Base-by-base conservation (phyloP, 371 early-diverging fungal genomes). In the Rhizopus sp. region DNA sequence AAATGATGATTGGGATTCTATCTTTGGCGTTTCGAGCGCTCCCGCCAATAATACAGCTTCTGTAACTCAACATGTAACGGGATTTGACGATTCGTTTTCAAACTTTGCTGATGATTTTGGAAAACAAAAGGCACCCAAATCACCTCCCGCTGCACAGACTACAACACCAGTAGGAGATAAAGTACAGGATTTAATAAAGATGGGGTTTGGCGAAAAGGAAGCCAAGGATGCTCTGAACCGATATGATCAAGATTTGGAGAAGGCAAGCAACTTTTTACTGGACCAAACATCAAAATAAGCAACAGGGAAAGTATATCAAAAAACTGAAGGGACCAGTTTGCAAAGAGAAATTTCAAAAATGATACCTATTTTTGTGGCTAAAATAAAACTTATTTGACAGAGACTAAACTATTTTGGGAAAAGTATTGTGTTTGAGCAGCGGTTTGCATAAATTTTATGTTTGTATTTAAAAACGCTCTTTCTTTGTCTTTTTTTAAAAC, bases 171-270 rank as follows among this genome's bases (percentile, higher is more conserved):
- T 39, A 52, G 60, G 37, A 47, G 66, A 48, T 51, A 81, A 84
- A 50, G 66, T 87, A n/a, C 69, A 71, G 33, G 62, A 70, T 5
- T 66, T 87, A 33, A 58, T 77, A 32, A 70, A 65, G 53, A 82
- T 87, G 83, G 87, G 87, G 3, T 87, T 84, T 70, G 62, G 71
- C 16, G 70, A 72, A 41, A 68, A 75, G 5, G 75, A 78, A 52
- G 80, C 83, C 1, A 73, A 85, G 15, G 75, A 83, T 7, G 86
- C 87, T 2, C 63, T 87, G 16, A 83, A 85, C 44, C 62, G 72
- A 58, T 84, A 79, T 52, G 81, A 85, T 57, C 82, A 84, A 60
- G 83, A 87, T 53, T 52, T 85, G 13, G 70, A 77, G 55, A 82
- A 79, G 63, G 85, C 87, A 9, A 75, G 73, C 60, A 82, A 86